Evolutionary conservation across 1,284 basidiomycete species (phyloP), one percentile per base, ranked within the genome.

Genomic region (Ustilago shanxiensis): DNA sequence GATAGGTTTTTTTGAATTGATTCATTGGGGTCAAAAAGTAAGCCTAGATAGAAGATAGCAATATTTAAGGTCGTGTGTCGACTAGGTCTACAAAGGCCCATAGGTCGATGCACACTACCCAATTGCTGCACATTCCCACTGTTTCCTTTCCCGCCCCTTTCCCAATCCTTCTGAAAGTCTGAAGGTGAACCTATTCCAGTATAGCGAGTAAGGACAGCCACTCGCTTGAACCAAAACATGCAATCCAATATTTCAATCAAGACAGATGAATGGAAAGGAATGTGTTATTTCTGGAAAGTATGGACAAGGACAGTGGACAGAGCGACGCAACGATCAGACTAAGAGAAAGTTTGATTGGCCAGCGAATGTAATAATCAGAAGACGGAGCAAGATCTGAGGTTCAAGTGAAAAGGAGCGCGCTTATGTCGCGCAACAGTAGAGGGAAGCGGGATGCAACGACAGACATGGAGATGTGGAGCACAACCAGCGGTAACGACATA

Each of bases 41-140:
- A 76, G 73, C 73, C 73, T 71, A 76, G 57, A 76, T 53, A n/a
- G 31, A 75, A 44, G 4, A 54, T 26, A 57, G 68, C 73, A 76
- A 76, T 76, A 76, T 65, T 66, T 44, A 76, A 58, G 73, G 73
- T 76, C 73, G 73, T 76, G 73, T 76, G 59, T 68, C 61, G 39
- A 58, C 73, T 76, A 37, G 53, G 65, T 47, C 41, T 22, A 41
- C 35, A 47, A 41, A 20, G 33, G 20, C 44, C 73, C 73, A 67
- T 52, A 67, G 65, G 73, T 54, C 52, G 49, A 61, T 58, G 73
- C 73, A 76, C 73, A 76, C 73, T 76, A 76, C 73, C 73, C 73
- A 76, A 76, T 76, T 76, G 73, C 65, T 65, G 35, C 47, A 76
- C 73, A 76, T 68, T 28, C 39, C n/a, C n/a, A n/a, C n/a, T n/a